Evolutionary conservation across 371 early-diverging fungal species (phyloP).

Genomic region (Mortierella sp.): DNA sequence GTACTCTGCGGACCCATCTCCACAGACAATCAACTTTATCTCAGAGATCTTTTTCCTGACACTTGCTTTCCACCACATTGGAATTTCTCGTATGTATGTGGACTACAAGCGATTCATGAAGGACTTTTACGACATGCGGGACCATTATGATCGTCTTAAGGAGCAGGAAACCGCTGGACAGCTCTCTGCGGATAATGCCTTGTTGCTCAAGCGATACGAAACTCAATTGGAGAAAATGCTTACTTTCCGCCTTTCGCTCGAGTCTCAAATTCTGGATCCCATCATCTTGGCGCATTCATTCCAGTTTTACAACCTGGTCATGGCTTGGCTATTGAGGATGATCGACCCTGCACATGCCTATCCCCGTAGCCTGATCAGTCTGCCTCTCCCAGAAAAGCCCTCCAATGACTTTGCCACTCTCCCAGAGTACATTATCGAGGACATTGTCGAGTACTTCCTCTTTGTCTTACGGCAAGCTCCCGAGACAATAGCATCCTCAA

Average conservation of each 20-base stretch:
- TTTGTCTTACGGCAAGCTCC: slow-evolving; percentile 73
- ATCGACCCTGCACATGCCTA: slow-evolving; percentile 65
- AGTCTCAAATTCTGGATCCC: slow-evolving; percentile 81
- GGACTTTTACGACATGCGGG: slow-evolving; percentile 73
- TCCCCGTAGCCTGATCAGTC: slow-evolving; percentile 55
- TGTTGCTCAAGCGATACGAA: slow-evolving; percentile 67
- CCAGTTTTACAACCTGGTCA: slow-evolving; percentile 84
- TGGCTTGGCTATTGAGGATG: slow-evolving; percentile 81
- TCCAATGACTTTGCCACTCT: slow-evolving; percentile 78
- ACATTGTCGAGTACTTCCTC: slow-evolving; percentile 79
- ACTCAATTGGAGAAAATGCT: slow-evolving; percentile 63
- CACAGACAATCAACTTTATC: slow-evolving; percentile 77
- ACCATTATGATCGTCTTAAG: slow-evolving; percentile 62
- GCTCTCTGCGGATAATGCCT: slow-evolving; percentile 63
- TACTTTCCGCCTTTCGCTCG: slow-evolving; percentile 74
- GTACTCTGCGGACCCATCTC: slow-evolving; percentile 46
- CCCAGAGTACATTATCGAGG: slow-evolving; percentile 95
- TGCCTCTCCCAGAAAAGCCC: slow-evolving; percentile 65
- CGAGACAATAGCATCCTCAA: slow-evolving; percentile 63
- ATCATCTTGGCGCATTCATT: slow-evolving; percentile 67
- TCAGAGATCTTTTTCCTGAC: slow-evolving; percentile 90
- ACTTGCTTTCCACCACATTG: slow-evolving; percentile 81
- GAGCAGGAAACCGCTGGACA: slow-evolving; percentile 57
- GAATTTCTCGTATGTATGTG: slow-evolving; percentile 76
- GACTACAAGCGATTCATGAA: slow-evolving; percentile 74